These are phyloP conservation scores for Fusarium sublunatum DNA, from an alignment of 2,329 filamentous ascomycete genomes.

Conservation along the genomic window DNA sequence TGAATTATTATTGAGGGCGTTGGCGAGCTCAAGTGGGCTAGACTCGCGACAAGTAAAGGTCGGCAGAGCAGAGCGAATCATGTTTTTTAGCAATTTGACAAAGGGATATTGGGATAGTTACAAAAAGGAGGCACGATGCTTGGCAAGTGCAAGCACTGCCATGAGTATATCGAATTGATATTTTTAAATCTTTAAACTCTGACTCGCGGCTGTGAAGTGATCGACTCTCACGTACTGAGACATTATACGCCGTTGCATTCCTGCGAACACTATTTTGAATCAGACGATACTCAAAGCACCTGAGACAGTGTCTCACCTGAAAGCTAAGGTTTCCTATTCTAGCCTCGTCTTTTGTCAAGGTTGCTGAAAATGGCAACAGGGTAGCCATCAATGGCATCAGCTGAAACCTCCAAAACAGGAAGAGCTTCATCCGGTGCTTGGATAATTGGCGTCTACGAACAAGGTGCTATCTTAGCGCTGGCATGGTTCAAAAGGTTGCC, in stretches of 20 bases:
- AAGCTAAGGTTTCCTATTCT: not conserved
- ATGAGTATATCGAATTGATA: conserved; percentile 39
- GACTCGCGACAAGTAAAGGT: conserved; percentile 39
- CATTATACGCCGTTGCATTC: not conserved
- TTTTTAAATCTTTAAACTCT: conserved; percentile 12
- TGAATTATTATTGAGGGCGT: conserved; percentile 45
- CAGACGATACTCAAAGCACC: not conserved
- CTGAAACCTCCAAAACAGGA: conserved; percentile 1
- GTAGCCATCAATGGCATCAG: conserved; percentile 6
- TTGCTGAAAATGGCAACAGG: conserved; percentile 2
- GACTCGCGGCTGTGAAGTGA: not conserved
- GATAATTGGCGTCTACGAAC: not conserved
- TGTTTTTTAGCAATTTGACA: conserved; percentile 41
- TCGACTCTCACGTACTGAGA: not conserved
- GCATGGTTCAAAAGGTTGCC: conserved; percentile 14
- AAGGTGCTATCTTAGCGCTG: conserved; percentile 6
- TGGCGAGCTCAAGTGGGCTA: conserved; percentile 49
- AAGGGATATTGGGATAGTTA: conserved; percentile 43
- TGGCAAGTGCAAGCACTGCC: conserved; percentile 43
- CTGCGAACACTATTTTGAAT: not conserved
- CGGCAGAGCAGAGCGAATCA: conserved; percentile 41
- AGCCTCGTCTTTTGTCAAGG: not conserved
- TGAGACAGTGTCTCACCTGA: not conserved
- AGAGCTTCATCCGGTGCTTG: not conserved
- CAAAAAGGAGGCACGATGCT: conserved; percentile 43